phyloP scores from a whole-genome alignment of 164 flowering plant genomes.

The Dillenia suffruticosa region DNA sequence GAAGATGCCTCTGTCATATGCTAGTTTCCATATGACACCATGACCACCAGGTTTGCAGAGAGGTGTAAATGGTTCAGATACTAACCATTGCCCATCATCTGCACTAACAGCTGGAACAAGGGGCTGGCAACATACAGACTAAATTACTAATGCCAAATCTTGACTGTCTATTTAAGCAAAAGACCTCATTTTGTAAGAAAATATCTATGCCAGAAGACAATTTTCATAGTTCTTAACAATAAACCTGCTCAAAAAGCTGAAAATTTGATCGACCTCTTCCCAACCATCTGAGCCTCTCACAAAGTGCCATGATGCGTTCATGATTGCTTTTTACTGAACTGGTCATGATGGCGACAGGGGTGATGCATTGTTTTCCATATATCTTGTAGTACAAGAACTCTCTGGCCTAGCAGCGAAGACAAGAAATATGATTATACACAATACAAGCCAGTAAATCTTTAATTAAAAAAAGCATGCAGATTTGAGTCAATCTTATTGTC shows the following conservation, averaged over 20 bases:
- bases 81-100: conserved; percentile 85
- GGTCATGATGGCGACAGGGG: conserved; percentile 99
- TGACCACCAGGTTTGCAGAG: conserved; percentile 98
- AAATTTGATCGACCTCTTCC: conserved; percentile 88
- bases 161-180: neutral
- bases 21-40: conserved; percentile 98
- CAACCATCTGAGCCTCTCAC: conserved; percentile 81
- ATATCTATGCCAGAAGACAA: neutral
- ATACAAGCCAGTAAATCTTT: neutral
- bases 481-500: neutral
- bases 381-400: conserved; percentile 84
- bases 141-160: conserved; percentile 9
- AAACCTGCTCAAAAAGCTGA: conserved; percentile 93
- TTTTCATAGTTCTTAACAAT: conserved; percentile 5
- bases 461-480: too few species aligned
- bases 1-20: conserved; percentile 80
- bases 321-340: conserved; percentile 93
- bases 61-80: conserved; percentile 54
- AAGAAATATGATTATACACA: neutral
- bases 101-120: conserved; percentile 88
- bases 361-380: conserved; percentile 81
- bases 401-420: conserved; percentile 61
- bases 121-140: conserved; percentile 58
- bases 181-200: neutral
- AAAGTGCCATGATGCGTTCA: conserved; percentile 60